Evolutionary conservation across 1,139 yeast species (phyloP).

Genomic region (Blastobotrys proliferans): DNA sequence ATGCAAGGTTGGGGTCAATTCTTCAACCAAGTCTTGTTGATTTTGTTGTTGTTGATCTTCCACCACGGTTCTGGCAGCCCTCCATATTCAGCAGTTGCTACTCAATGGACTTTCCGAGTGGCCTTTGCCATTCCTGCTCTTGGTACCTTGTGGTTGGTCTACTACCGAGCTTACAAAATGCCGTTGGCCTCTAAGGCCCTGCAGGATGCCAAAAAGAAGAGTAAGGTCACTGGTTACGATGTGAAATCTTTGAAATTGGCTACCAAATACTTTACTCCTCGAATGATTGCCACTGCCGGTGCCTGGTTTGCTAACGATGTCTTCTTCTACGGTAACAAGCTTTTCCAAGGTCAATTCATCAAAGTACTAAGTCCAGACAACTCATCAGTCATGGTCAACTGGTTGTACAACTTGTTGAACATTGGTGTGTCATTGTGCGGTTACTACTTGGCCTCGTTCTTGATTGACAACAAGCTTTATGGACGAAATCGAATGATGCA

Average conservation of each 20-base stretch:
- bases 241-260: constrained; percentile 30
- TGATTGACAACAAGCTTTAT: constrained; percentile 47
- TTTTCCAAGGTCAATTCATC: constrained; percentile 66
- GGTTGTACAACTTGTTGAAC: constrained; percentile 57
- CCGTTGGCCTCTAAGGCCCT: constrained; percentile 33
- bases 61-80: constrained; percentile 49
- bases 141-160: constrained; percentile 38
- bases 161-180: constrained; percentile 39
- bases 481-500: constrained; percentile 63
- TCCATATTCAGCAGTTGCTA: constrained; percentile 32
- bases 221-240: constrained; percentile 38
- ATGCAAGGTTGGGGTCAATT: constrained; percentile 46
- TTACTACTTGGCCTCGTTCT: constrained; percentile 57
- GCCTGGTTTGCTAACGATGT: constrained; percentile 96
- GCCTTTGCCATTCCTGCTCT: constrained; percentile 38
- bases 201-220: constrained; percentile 30
- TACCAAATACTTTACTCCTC: constrained; percentile 67
- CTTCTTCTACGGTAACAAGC: constrained; percentile 87
- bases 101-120: constrained; percentile 39
- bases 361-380: constrained; percentile 55
- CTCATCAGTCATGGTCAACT: constrained; percentile 82
- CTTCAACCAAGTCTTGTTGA: constrained; percentile 38
- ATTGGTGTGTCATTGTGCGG: constrained; percentile 69
- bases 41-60: constrained; percentile 36
- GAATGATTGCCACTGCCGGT: constrained; percentile 94